Evolutionary conservation across 148 eudicot species (phyloP).

Genomic region (Silene conica): DNA sequence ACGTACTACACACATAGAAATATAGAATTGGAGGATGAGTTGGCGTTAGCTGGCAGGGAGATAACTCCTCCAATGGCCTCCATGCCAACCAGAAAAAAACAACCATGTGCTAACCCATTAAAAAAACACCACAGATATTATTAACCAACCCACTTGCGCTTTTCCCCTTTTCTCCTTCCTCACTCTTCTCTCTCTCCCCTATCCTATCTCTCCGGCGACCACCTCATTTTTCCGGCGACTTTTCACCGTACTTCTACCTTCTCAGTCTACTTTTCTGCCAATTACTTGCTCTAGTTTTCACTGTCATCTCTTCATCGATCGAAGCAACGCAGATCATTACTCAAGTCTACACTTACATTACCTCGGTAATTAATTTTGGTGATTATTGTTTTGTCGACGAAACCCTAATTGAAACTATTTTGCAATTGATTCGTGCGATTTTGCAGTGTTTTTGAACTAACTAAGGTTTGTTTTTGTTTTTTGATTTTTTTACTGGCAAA

Average conservation of each 20-base stretch:
- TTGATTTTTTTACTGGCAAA: neutral
- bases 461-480: neutral
- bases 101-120: neutral
- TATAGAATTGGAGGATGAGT: neutral
- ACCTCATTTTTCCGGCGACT: slow-evolving; percentile 8
- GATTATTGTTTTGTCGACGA: neutral
- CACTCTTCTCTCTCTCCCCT: neutral
- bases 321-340: neutral
- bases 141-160: neutral
- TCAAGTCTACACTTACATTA: neutral
- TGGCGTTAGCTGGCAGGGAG: neutral
- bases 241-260: neutral
- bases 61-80: neutral
- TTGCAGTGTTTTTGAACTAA: neutral
- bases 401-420: slow-evolving; percentile 8
- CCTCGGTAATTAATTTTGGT: neutral
- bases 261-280: neutral
- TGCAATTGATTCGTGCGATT: neutral
- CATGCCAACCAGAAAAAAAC: neutral
- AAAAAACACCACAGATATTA: too few species aligned
- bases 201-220: slow-evolving; percentile 8
- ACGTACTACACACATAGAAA: too few species aligned
- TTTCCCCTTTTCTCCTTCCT: neutral
- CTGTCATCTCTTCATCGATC: neutral
- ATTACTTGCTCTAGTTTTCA: neutral